phyloP scores from a whole-genome alignment of 2,329 filamentous ascomycete genomes.

The Coccinonectria pachysandricola region DNA sequence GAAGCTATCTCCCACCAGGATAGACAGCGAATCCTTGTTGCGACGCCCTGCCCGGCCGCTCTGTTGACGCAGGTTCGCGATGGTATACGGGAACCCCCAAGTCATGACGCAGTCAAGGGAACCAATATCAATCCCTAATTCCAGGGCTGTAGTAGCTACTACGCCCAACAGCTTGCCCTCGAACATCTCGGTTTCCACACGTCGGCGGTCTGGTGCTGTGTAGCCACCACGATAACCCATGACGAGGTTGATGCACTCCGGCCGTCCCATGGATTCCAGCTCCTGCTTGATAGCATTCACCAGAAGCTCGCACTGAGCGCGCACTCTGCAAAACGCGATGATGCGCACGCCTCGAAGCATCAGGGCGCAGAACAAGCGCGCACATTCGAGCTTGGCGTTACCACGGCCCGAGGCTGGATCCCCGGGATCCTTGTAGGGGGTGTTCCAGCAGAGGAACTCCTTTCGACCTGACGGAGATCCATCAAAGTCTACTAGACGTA shows the following conservation, averaged over 20 bases:
- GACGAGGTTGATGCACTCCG: constrained; percentile 67
- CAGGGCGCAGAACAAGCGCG: constrained; percentile 80
- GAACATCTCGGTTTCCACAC: constrained; percentile 94
- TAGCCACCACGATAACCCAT: constrained; percentile 97
- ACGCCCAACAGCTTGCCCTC: constrained; percentile 88
- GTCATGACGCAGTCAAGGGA: constrained; percentile 88
- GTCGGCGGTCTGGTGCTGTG: constrained; percentile 76
- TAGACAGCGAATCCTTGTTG: constrained; percentile 86
- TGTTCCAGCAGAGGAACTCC: constrained; percentile 97
- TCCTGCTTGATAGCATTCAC: constrained; percentile 72
- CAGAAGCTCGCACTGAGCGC: constrained; percentile 80
- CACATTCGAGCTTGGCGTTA: constrained; percentile 74
- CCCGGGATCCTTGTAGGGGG: constrained; percentile 79
- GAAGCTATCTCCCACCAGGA: constrained; percentile 81
- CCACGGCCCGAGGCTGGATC: constrained; percentile 82
- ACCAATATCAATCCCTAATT: constrained; percentile 92
- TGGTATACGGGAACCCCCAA: constrained; percentile 90
- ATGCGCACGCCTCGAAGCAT: constrained; percentile 81
- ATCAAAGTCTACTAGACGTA: constrained; percentile 77
- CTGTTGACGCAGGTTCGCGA: constrained; percentile 89
- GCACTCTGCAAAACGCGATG: constrained; percentile 83
- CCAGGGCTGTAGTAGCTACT: constrained; percentile 84
- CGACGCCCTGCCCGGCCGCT: constrained; percentile 84
- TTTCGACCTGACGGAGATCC: constrained; percentile 84
- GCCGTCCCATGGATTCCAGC: constrained; percentile 59